Percentiles rank a stretch among this genome's conserved stretches.
Evolutionary conservation across 345 rosid species (phyloP).

Genomic region (Erucastrum elatum): DNA sequence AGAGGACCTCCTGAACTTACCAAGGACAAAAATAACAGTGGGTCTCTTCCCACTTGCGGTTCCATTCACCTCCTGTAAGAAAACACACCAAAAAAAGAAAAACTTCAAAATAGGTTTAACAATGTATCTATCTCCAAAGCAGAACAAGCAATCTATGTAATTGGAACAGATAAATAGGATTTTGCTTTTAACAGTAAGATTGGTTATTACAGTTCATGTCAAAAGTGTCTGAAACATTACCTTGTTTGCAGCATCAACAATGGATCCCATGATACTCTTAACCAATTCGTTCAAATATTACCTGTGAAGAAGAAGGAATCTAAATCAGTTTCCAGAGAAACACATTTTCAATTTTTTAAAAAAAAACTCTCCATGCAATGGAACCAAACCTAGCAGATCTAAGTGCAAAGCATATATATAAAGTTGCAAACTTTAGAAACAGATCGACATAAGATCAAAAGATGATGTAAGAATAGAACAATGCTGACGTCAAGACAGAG

Average conservation of each 20-base stretch:
- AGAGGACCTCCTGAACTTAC: conserved; percentile 43
- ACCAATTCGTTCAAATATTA: conserved; percentile 21
- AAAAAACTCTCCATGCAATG: not conserved
- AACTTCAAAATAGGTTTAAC: not conserved
- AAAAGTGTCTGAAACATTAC: conserved; percentile 36
- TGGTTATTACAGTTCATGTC: not conserved
- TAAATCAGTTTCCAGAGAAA: not conserved
- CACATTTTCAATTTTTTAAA: not conserved
- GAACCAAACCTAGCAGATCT: not conserved
- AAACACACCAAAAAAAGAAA: not conserved
- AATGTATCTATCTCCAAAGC: not conserved
- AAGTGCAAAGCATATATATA: not conserved
- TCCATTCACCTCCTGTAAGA: conserved; percentile 56
- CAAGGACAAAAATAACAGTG: conserved; percentile 82
- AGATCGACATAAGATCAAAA: not conserved
- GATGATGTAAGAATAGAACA: conserved; percentile 22
- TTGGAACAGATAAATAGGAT: not conserved
- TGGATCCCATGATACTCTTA: conserved; percentile 56
- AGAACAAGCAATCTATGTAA: not conserved
- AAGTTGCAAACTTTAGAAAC: not conserved
- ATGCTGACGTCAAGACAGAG: conserved; percentile 20
- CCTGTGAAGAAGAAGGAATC: conserved; percentile 11
- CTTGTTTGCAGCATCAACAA: conserved; percentile 55
- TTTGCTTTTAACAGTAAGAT: not conserved
- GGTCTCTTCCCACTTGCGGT: conserved; percentile 64